Evolutionary conservation across 2,329 filamentous ascomycete genomes (phyloP), one percentile per base, ranked within the genome.

Genomic region (Cercospora nicotianae): DNA sequence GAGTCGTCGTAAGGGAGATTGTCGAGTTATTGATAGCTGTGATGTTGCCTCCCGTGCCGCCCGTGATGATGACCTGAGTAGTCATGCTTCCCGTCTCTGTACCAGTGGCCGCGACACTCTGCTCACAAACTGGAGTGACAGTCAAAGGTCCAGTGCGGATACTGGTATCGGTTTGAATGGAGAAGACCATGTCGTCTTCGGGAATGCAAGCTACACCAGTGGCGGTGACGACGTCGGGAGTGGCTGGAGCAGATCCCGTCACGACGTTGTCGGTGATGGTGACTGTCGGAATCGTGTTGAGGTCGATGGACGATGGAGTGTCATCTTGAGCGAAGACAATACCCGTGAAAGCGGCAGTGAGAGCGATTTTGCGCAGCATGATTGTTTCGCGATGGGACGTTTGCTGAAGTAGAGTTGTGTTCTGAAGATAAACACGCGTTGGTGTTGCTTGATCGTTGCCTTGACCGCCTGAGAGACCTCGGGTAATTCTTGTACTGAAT

Each of bases 121-220:
- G 61, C 3, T 31, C 67, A 36, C 67, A 68, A 53, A 66, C 16
- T 26, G 67, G 67, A 10, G 67, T 68, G 10, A 65, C 57, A 13
- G 67, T 65, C 23, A 64, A 36, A 57, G 67, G 58, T 12, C 63
- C 66, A 6, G 69, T 67, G 13, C 53, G 33, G 30, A 69, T 53
- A 55, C 65, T 39, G n/a, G 70, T 72, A 51, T 72, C 68, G 45
- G 70, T 72, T 42, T 72, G 70, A 13, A 72, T 72, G 33, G 66
- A 70, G 63, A 72, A 69, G 9, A 70, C 28, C n/a, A 64, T 18
- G 20, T 69, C 64, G 20, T 60, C 60, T 48, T 67, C 63, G 3
- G 66, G 68, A 16, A 66, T 42, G 53, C 69, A 71, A 18, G 60
- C 63, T 23, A 58, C 48, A 18, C 61, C 61, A 8, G 61, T 63